Percentiles rank a stretch among this genome's conserved stretches.
Conservation (phyloP, 2,329 filamentous ascomycete genomes). For the Esteya vermicola region DNA sequence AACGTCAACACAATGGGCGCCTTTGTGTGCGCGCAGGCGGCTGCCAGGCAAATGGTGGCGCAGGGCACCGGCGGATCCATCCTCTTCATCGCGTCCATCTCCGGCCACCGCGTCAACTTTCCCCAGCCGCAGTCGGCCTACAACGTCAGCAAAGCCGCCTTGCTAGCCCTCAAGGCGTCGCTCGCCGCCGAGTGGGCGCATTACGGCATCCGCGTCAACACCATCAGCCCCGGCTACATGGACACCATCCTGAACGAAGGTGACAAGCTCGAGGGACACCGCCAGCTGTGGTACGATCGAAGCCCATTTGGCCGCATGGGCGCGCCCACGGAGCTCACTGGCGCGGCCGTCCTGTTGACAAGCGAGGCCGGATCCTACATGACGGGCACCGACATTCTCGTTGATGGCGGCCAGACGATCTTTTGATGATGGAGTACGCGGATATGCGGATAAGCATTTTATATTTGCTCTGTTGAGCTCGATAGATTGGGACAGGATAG, state of each 20-base stretch:
- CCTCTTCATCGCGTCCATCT: constrained; percentile 53
- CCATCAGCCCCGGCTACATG: constrained; percentile 62
- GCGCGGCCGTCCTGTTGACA: constrained; percentile 44
- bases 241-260: constrained; percentile 62
- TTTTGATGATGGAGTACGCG: no score
- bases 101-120: constrained; percentile 54
- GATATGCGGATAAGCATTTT: no score
- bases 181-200: constrained; percentile 61
- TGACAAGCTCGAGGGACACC: constrained; percentile 36
- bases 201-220: constrained; percentile 58
- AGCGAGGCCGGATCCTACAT: constrained; percentile 51
- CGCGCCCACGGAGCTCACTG: constrained; percentile 45
- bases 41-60: constrained; percentile 37
- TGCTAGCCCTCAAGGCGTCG: constrained; percentile 47
- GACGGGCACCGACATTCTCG: constrained; percentile 51
- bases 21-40: constrained; percentile 57
- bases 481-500: no score
- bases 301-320: constrained; percentile 56
- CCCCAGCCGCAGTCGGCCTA: constrained; percentile 61
- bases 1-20: constrained; percentile 60
- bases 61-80: constrained; percentile 41
- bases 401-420: constrained; percentile 36
- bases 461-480: no score
- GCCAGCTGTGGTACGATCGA: constrained; percentile 40
- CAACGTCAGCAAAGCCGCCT: constrained; percentile 56